Base-by-base conservation (phyloP, 106 monocot genomes). In the Dendrobium catenatum region DNA sequence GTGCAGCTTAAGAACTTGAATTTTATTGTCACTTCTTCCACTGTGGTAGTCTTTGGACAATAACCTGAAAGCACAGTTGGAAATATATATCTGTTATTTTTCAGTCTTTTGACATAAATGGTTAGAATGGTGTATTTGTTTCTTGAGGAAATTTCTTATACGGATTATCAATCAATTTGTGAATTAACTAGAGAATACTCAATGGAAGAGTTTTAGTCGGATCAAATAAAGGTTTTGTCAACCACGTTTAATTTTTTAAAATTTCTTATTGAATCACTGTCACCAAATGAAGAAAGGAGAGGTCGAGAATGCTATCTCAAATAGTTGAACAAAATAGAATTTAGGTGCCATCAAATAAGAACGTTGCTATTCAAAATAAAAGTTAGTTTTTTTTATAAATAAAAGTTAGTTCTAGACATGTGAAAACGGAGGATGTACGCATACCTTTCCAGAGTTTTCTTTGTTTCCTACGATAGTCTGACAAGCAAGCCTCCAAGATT, bases 391-490 rank as follows among this genome's bases (percentile, higher is more conserved):
- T 27, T 27, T 27, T 27, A 27, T 27, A 22, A 7, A 48, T 48
- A 11, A 48, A 11, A 48, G 2, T 59, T 59, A 20, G 20, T n/a
- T 59, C 6, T 20, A 59, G n/a, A 59, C 18, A 20, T 59, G n/a
- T 59, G 20, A 59, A 59, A 59, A 10, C 17, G 55, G 55, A 55
- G 55, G 17, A 19, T 20, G 4, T 11, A 18, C 4, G 20, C 15
- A 19, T 87, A 92, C 96, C 94, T 94, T 94, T 68, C 96, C 96
- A 46, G 89, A 79, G 79, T 94, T 97, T 77, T 92, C 92, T 79
- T 94, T 92, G 72, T 94, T 90, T 55, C 96, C 96, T 4, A 97
- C 92, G 72, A 97, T 92, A 22, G 92, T 97, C 82, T 97, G 96
- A 82, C 96, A 94, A 54, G 96, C 92, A 68, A 97, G 94, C 81